Evolutionary conservation across 2,329 filamentous ascomycete species (phyloP).

Genomic region (Aspergillus felis): DNA sequence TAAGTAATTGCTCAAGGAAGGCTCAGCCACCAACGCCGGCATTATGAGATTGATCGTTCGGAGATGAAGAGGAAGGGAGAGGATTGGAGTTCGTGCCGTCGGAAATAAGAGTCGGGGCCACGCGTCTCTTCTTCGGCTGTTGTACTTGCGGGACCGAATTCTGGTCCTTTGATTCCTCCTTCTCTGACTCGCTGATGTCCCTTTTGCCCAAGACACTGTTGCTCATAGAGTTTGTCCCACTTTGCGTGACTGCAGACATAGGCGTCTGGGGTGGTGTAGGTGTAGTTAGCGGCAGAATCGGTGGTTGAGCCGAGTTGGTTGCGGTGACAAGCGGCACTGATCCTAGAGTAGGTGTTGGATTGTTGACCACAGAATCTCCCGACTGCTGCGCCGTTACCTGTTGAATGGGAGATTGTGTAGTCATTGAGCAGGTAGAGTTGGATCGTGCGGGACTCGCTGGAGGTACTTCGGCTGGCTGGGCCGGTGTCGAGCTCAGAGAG

Average conservation of each 20-base stretch:
- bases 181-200: constrained; percentile 44
- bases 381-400: constrained; percentile 36
- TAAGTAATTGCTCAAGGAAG: not conserved
- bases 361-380: constrained; percentile 58
- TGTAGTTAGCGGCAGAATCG: constrained; percentile 71
- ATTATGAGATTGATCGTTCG: constrained; percentile 9
- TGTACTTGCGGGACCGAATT: constrained; percentile 43
- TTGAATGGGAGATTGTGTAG: constrained; percentile 53
- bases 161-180: constrained; percentile 37
- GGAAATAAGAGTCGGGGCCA: constrained; percentile 64
- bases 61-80: constrained; percentile 5
- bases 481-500: constrained; percentile 58
- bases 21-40: constrained; percentile 14
- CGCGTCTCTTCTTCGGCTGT: constrained; percentile 64
- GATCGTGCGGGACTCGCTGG: constrained; percentile 77
- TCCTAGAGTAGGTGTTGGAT: constrained; percentile 73
- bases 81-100: constrained; percentile 13
- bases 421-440: constrained; percentile 78
- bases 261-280: constrained; percentile 92
- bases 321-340: constrained; percentile 74
- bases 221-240: constrained; percentile 52
- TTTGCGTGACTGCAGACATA: constrained; percentile 47
- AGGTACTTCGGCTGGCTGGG: constrained; percentile 48
- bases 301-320: constrained; percentile 55
- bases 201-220: constrained; percentile 54